Evolutionary conservation across 768 basidiomycete genomes (phyloP).

Genomic region (Tubosaeta brunneosetosa): DNA sequence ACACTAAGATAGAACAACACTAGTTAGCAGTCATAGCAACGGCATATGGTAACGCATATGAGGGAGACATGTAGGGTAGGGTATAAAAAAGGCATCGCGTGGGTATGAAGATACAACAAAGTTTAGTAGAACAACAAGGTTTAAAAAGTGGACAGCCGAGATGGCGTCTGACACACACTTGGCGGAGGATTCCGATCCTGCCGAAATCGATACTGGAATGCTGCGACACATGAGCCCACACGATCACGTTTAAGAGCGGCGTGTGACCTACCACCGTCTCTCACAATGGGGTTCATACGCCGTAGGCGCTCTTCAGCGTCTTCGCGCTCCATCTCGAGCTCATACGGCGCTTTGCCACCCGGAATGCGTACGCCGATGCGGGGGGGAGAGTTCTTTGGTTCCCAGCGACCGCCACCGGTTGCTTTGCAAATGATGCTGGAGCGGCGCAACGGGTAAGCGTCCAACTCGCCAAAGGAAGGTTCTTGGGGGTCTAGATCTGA

Average conservation of each 20-base stretch:
- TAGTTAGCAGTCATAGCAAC: constrained; percentile 6
- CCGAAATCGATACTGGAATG: constrained; percentile 64
- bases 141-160: constrained; percentile 58
- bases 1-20: constrained; percentile 18
- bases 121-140: constrained; percentile 5
- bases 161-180: constrained; percentile 42
- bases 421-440: constrained; percentile 71
- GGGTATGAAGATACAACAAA: constrained; percentile 28
- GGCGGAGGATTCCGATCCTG: constrained; percentile 43
- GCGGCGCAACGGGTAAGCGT: constrained; percentile 67
- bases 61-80: constrained; percentile 15
- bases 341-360: constrained; percentile 62
- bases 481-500: constrained; percentile 32
- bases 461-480: constrained; percentile 63
- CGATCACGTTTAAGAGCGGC: background rate
- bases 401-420: constrained; percentile 77
- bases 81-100: constrained; percentile 10
- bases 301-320: constrained; percentile 49
- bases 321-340: constrained; percentile 65
- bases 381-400: constrained; percentile 51
- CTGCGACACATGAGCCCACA: constrained; percentile 23
- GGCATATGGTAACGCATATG: constrained; percentile 19
- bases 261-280: constrained; percentile 44
- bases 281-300: constrained; percentile 58
- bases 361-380: constrained; percentile 48